phyloP scores from a whole-genome alignment of 2,329 filamentous ascomycete genomes.

The Sclerotinia trifoliorum region DNA sequence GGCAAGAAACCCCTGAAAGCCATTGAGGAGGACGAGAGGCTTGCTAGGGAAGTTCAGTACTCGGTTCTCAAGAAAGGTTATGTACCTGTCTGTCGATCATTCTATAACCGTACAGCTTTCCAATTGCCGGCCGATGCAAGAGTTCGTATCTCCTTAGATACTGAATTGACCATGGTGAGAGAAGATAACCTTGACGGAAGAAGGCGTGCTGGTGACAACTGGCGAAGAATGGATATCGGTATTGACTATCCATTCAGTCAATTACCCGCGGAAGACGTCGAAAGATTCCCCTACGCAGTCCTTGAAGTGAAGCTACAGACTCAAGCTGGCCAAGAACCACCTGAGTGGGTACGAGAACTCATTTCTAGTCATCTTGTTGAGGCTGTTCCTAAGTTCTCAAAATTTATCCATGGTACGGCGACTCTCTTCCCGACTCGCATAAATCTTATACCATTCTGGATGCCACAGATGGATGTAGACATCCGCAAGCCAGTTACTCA shows the following conservation, averaged over 20 bases:
- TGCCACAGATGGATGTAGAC: slow-evolving; percentile 96
- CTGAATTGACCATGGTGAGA: slow-evolving; percentile 89
- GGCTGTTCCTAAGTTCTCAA: slow-evolving; percentile 98
- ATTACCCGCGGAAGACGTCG: slow-evolving; percentile 78
- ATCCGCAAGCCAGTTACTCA: slow-evolving; percentile 90
- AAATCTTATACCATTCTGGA: slow-evolving; percentile 91
- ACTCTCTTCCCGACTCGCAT: slow-evolving; percentile 84
- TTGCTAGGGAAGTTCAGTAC: slow-evolving; percentile 92
- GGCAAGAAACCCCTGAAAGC: slow-evolving; percentile 91
- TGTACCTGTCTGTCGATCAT: slow-evolving; percentile 85
- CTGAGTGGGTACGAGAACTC: slow-evolving; percentile 93
- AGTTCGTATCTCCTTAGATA: slow-evolving; percentile 95
- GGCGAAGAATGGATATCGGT: slow-evolving; percentile 95
- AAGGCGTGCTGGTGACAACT: slow-evolving; percentile 77
- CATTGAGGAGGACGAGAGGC: slow-evolving; percentile 84
- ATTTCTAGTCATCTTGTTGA: slow-evolving; percentile 93
- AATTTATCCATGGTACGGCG: slow-evolving; percentile 95
- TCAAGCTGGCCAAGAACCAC: slow-evolving; percentile 89
- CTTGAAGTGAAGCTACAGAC: slow-evolving; percentile 98
- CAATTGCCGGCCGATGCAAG: slow-evolving; percentile 94
- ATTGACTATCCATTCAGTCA: slow-evolving; percentile 94
- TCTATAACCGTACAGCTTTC: slow-evolving; percentile 98
- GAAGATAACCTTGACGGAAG: slow-evolving; percentile 91
- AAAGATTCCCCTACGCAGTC: slow-evolving; percentile 92
- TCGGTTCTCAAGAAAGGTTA: slow-evolving; percentile 84